Evolutionary conservation across 495 filamentous ascomycete genomes (phyloP).

Genomic region (Annulohypoxylon bovei): DNA sequence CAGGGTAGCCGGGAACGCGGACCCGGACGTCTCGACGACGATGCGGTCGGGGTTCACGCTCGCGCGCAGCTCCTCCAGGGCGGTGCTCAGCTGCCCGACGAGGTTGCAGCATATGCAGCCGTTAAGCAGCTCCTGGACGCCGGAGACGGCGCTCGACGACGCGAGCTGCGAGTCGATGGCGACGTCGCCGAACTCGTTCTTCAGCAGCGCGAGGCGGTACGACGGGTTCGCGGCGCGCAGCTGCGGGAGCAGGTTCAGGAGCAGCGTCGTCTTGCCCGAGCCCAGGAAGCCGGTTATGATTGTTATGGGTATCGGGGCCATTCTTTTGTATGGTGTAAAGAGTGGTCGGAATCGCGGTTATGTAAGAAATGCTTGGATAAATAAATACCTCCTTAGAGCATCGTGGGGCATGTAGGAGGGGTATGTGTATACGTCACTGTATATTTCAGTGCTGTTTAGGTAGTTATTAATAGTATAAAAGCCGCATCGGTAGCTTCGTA

Average conservation of each 20-base stretch:
- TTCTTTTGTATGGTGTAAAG: constrained; percentile 27
- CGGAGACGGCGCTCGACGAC: constrained; percentile 80
- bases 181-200: constrained; percentile 97
- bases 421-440: no score
- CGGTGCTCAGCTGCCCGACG: constrained; percentile 85
- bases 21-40: constrained; percentile 90
- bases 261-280: constrained; percentile 92
- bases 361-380: not conserved
- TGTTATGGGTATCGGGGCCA: constrained; percentile 84
- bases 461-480: no score
- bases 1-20: constrained; percentile 87
- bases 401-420: not conserved
- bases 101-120: constrained; percentile 99
- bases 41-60: constrained; percentile 78
- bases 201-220: constrained; percentile 92
- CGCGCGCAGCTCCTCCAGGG: constrained; percentile 73
- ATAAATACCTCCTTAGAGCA: not conserved
- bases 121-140: constrained; percentile 89
- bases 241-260: constrained; percentile 89
- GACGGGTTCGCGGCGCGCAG: constrained; percentile 68
- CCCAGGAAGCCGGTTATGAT: constrained; percentile 96
- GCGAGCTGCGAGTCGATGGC: constrained; percentile 93
- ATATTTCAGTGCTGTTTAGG: no score
- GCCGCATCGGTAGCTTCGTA: no score
- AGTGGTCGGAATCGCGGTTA: no score